Conservation (phyloP, 1,139 yeast genomes). For the Suhomyces coccinellae region DNA sequence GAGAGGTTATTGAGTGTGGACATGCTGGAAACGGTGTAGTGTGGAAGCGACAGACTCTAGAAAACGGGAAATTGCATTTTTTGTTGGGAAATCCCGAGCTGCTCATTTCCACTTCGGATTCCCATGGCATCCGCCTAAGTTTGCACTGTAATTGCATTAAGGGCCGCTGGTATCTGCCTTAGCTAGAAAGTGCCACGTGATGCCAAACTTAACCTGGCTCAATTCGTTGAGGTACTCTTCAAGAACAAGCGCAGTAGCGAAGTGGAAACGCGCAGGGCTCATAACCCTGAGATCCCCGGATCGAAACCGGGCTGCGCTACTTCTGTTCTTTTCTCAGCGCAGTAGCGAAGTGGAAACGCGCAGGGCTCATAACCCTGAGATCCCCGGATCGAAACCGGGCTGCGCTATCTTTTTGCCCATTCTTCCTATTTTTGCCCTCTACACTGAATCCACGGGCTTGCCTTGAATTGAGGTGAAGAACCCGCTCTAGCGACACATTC, state of each 20-base stretch:
- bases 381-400: slow-evolving; percentile 99
- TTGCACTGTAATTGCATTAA: too few species aligned
- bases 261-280: slow-evolving; percentile 99
- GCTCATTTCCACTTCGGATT: too few species aligned
- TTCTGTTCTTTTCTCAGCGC: slow-evolving; percentile 44
- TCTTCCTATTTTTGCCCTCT: background rate
- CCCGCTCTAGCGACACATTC: too few species aligned
- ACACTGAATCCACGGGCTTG: too few species aligned
- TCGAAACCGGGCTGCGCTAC: slow-evolving; percentile 99
- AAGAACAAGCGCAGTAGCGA: slow-evolving; percentile 80
- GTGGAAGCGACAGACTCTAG: too few species aligned
- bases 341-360: slow-evolving; percentile 99
- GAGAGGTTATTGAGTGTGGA: too few species aligned
- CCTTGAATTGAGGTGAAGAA: too few species aligned
- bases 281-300: slow-evolving; percentile 99
- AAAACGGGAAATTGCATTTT: too few species aligned
- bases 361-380: slow-evolving; percentile 99
- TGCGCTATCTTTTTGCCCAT: slow-evolving; percentile 61
- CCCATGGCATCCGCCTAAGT: too few species aligned
- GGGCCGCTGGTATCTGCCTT: background rate
- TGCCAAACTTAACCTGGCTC: background rate
- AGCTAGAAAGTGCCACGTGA: background rate
- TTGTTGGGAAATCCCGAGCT: too few species aligned
- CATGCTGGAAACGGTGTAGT: too few species aligned
- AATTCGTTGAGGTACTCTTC: background rate